These are phyloP conservation scores for Auricularia heimuer DNA, from an alignment of 768 basidiomycete species.

Conservation along the genomic window DNA sequence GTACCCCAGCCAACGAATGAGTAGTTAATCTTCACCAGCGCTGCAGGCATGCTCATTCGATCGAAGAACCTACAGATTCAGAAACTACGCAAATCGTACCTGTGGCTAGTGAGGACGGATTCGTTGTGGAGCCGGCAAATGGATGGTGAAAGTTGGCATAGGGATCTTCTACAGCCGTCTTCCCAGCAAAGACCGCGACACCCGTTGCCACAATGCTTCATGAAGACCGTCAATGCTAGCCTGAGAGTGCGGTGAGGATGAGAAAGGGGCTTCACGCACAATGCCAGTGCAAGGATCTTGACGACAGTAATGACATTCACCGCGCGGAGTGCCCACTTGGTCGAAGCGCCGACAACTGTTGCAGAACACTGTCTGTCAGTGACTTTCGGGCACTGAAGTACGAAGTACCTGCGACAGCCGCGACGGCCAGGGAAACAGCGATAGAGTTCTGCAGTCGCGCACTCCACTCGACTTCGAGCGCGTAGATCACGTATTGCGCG, in stretches of 20 bases:
- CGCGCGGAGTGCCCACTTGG: slow-evolving; percentile 20
- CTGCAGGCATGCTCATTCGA: background rate
- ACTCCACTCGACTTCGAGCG: slow-evolving; percentile 14
- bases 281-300: slow-evolving; percentile 16
- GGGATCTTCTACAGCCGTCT: slow-evolving; percentile 20
- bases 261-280: slow-evolving; percentile 7
- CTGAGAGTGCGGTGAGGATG: background rate
- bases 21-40: slow-evolving; percentile 21
- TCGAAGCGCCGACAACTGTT: slow-evolving; percentile 18
- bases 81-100: background rate
- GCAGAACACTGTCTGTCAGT: too few relatives aligned
- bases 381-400: background rate
- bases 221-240: background rate
- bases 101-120: slow-evolving; percentile 13
- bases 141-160: slow-evolving; percentile 21
- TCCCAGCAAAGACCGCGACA: slow-evolving; percentile 17
- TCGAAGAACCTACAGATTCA: background rate
- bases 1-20: slow-evolving; percentile 28
- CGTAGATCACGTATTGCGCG: slow-evolving; percentile 17
- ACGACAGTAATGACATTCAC: slow-evolving; percentile 17
- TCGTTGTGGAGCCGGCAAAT: slow-evolving; percentile 20
- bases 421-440: slow-evolving; percentile 16
- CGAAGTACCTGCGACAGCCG: slow-evolving; percentile 13
- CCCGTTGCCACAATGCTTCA: slow-evolving; percentile 18
- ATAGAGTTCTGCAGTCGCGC: slow-evolving; percentile 13